phyloP scores from a whole-genome alignment of 2,329 filamentous ascomycete species.

The Epichloe aotearoae region DNA sequence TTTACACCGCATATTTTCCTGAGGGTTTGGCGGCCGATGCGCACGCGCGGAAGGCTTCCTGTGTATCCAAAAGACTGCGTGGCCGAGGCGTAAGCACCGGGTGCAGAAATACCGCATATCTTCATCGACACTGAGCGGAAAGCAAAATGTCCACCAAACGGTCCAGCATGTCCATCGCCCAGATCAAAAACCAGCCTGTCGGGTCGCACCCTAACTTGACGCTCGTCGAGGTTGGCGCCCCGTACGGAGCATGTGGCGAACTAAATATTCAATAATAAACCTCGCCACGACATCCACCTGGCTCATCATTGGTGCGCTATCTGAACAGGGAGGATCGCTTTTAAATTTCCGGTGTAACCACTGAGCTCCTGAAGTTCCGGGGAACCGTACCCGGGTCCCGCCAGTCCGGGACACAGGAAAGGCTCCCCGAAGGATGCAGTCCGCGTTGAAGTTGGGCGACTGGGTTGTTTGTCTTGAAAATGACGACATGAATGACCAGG shows the following conservation, averaged over 20 bases:
- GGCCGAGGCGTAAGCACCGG: too few relatives aligned
- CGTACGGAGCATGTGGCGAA: background rate
- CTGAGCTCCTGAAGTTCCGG: slow-evolving; percentile 3
- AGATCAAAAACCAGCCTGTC: slow-evolving; percentile 10
- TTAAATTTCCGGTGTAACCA: background rate
- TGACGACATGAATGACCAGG: slow-evolving; percentile 1
- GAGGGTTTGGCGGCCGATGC: background rate
- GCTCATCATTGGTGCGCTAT: background rate
- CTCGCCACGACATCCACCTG: background rate
- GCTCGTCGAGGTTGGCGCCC: background rate
- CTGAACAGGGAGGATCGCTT: background rate
- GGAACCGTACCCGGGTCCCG: slow-evolving; percentile 10
- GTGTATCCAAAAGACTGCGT: background rate
- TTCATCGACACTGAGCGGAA: too few relatives aligned
- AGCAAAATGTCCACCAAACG: too few relatives aligned
- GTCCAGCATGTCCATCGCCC: slow-evolving; percentile 2
- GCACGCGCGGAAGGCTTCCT: background rate
- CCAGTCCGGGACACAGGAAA: slow-evolving; percentile 6
- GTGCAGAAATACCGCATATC: background rate
- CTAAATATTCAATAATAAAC: background rate
- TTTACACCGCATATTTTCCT: background rate
- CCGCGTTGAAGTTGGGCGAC: background rate
- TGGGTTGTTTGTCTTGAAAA: background rate
- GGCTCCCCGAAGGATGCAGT: background rate
- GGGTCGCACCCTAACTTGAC: slow-evolving; percentile 6